Evolutionary conservation across 75 land plant genomes (phyloP).

Genomic region (Sequoia sempervirens): DNA sequence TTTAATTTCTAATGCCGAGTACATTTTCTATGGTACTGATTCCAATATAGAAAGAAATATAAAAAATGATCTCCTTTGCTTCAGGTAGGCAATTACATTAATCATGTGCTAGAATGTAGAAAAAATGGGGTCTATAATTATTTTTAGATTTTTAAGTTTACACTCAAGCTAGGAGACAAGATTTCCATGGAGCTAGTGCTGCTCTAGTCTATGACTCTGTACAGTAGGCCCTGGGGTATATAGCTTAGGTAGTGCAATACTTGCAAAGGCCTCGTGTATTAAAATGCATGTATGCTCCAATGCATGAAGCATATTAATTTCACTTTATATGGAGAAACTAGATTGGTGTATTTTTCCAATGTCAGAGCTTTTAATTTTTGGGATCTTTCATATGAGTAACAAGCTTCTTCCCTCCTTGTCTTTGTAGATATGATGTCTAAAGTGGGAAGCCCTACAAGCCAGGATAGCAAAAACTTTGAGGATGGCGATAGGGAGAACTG

Average conservation of each 20-base stretch:
- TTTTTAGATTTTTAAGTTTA: neutral
- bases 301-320: neutral
- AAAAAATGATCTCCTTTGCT: neutral
- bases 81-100: neutral
- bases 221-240: neutral
- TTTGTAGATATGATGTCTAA: conserved; percentile 12
- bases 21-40: neutral
- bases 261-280: neutral
- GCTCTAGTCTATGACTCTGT: neutral
- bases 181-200: neutral
- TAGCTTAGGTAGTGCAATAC: neutral
- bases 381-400: neutral
- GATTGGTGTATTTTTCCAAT: neutral
- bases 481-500: conserved; percentile 14
- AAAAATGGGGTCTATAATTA: neutral
- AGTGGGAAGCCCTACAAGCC: conserved; percentile 1
- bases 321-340: neutral
- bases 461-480: conserved; percentile 7
- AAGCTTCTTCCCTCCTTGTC: neutral
- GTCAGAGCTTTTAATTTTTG: neutral
- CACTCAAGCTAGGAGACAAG: neutral
- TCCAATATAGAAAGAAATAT: neutral
- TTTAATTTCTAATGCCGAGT: no score
- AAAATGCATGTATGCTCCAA: neutral
- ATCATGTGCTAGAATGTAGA: neutral